A percentile compares a stretch with the other conserved stretches of the same genome.
Evolutionary conservation across 1,284 basidiomycete species (phyloP).

Genomic region (Wallemia ichthyophaga): DNA sequence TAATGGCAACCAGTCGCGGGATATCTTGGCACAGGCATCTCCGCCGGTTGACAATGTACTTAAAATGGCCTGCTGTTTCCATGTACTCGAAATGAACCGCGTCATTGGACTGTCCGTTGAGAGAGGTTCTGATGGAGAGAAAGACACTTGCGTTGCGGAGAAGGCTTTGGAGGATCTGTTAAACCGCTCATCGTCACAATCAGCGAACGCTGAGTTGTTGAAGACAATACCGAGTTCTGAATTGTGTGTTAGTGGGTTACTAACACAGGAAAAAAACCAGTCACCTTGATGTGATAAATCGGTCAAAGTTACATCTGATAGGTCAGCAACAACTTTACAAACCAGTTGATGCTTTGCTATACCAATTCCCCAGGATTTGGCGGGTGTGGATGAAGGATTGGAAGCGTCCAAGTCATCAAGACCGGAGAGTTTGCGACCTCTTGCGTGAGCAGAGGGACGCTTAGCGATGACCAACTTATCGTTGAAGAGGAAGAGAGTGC

Average conservation of each 20-base stretch:
- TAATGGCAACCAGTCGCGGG: not conserved
- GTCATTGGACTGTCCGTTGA: not conserved
- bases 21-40: not conserved
- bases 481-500: conserved; percentile 75
- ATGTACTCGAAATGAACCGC: not conserved
- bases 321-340: not conserved
- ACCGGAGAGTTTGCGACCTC: conserved; percentile 43
- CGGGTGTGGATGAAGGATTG: not conserved
- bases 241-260: not conserved
- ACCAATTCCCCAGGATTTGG: not conserved
- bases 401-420: conserved; percentile 41
- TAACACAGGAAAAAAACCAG: not conserved
- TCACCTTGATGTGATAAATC: not conserved
- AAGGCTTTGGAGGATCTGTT: not conserved
- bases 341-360: not conserved
- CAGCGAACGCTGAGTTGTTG: not conserved
- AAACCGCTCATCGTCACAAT: not conserved
- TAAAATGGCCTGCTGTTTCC: not conserved
- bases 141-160: not conserved
- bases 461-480: conserved; percentile 81
- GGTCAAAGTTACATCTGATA: not conserved
- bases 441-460: conserved; percentile 40
- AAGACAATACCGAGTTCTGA: not conserved
- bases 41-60: not conserved
- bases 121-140: not conserved